Conservation (phyloP, 208 protist genomes). For the Leishmania tropica region DNA sequence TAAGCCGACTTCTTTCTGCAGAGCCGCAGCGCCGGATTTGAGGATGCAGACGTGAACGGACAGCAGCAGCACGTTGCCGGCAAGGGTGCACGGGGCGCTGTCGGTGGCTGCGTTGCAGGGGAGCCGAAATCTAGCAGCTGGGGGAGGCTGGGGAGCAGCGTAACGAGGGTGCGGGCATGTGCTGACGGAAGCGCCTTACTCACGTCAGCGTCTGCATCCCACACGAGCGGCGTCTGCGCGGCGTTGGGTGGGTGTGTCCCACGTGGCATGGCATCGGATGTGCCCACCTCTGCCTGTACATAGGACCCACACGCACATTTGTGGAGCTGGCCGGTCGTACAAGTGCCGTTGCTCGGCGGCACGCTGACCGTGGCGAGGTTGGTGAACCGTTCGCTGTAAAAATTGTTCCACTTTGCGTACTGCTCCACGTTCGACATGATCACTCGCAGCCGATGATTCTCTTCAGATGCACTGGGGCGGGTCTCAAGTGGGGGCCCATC, state of each 20-base stretch:
- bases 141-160: constrained; percentile 20
- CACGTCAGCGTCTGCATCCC: background rate
- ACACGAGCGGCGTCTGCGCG: background rate
- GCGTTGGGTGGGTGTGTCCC: background rate
- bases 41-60: background rate
- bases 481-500: background rate
- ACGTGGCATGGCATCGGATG: background rate
- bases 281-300: background rate
- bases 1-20: background rate
- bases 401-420: constrained; percentile 39
- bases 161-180: constrained; percentile 15
- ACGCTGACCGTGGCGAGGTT: background rate
- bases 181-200: background rate
- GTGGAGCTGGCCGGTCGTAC: background rate
- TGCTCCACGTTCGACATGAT: constrained; percentile 18
- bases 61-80: constrained; percentile 18
- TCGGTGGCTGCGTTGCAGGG: too few relatives aligned
- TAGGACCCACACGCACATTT: constrained; percentile 15
- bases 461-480: background rate
- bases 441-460: constrained; percentile 2
- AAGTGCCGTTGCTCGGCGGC: too few relatives aligned
- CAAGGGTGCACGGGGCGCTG: background rate
- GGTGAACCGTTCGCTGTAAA: constrained; percentile 29
- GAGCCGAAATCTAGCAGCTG: background rate
- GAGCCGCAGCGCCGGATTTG: background rate